Percentiles rank a stretch among this genome's conserved stretches.
Conservation (phyloP, 441 rosid species). For the Euphorbia schlechtendalii region DNA sequence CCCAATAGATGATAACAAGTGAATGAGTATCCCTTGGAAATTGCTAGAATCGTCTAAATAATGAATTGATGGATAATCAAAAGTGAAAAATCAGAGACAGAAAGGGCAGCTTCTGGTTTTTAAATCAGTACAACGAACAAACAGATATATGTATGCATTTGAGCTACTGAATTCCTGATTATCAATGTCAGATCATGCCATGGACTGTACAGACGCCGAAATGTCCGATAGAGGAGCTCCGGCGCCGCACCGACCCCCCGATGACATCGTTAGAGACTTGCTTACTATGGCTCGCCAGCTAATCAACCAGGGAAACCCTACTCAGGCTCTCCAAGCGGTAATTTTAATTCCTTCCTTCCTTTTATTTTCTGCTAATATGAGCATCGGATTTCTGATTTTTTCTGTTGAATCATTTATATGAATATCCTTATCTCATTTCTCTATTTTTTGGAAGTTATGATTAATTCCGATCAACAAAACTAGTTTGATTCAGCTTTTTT, state of each 20-base stretch:
- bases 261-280: constrained; percentile 32
- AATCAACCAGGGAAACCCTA: constrained; percentile 67
- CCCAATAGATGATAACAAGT: too few species aligned
- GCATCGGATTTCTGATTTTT: not conserved
- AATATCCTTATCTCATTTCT: not conserved
- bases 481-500: not conserved
- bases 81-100: too few species aligned
- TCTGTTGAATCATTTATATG: not conserved
- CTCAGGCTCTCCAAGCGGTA: constrained; percentile 95
- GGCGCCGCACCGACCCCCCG: constrained; percentile 17
- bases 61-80: too few species aligned
- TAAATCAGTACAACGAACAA: too few species aligned
- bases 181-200: too few species aligned
- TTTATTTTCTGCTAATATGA: not conserved
- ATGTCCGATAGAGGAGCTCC: constrained; percentile 44
- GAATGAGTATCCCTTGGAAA: too few species aligned
- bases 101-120: too few species aligned
- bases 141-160: too few species aligned
- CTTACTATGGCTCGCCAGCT: constrained; percentile 68
- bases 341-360: not conserved
- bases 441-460: not conserved
- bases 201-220: constrained; percentile 40
- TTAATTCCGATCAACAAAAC: not conserved
- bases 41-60: too few species aligned
- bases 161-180: too few species aligned